Percentiles rank a stretch among this genome's conserved stretches.
Evolutionary conservation across 306 rosid species (phyloP).

Genomic region (Dalbergia cultrata): DNA sequence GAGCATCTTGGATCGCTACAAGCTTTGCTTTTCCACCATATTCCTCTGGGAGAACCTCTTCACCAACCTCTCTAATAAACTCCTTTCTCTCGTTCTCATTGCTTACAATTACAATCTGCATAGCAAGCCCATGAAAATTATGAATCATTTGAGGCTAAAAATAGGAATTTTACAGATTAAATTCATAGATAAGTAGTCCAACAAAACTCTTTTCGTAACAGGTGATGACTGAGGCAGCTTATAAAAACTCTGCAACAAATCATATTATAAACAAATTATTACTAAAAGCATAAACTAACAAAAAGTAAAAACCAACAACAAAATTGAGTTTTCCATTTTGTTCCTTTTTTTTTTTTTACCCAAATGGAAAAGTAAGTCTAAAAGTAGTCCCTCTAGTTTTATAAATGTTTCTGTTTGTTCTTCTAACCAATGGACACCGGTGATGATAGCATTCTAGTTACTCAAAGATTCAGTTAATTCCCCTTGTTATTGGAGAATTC

Average conservation of each 20-base stretch:
- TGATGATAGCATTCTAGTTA: background rate
- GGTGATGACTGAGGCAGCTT: background rate
- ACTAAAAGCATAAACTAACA: conserved; percentile 10
- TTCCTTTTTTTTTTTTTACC: background rate
- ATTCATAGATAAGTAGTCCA: background rate
- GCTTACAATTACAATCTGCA: conserved; percentile 83
- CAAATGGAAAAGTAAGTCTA: background rate
- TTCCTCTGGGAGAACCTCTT: conserved; percentile 78
- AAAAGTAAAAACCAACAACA: conserved; percentile 3
- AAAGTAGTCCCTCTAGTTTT: background rate
- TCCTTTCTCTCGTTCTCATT: conserved; percentile 67
- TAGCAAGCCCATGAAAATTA: conserved; percentile 30
- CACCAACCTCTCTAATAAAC: conserved; percentile 76
- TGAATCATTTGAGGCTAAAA: background rate
- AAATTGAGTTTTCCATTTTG: too few species aligned
- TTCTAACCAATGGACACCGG: background rate
- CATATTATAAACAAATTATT: background rate
- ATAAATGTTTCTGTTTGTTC: background rate
- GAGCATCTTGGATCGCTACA: conserved; percentile 70
- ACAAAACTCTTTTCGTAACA: background rate
- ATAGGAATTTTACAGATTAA: background rate
- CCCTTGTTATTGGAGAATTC: too few species aligned
- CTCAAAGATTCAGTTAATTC: too few species aligned
- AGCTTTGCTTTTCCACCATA: conserved; percentile 87
- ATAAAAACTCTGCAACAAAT: background rate